Conservation (phyloP, 2,329 filamentous ascomycete genomes). For the Alternaria tenuissima region DNA sequence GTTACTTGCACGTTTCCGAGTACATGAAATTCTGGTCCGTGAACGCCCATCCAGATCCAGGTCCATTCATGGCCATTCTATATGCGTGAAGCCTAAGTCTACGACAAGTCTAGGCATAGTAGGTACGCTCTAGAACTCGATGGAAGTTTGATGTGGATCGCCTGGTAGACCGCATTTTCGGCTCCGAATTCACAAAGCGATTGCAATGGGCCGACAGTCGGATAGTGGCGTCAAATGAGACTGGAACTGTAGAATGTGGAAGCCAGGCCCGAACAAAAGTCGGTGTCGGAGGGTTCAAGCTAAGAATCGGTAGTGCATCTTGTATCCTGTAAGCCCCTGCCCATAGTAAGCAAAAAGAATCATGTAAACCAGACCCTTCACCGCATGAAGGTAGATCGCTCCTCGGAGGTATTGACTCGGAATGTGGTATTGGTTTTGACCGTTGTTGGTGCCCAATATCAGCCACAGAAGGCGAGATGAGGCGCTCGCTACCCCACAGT, state of each 20-base stretch:
- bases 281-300: neutral
- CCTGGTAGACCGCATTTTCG: neutral
- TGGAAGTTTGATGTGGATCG: neutral
- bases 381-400: neutral
- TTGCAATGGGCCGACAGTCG: neutral
- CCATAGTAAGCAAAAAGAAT: neutral
- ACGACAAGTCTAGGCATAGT: neutral
- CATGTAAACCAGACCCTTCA: neutral
- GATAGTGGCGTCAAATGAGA: neutral
- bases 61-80: neutral
- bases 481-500: neutral
- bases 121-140: neutral
- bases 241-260: neutral
- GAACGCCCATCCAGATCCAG: neutral
- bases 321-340: neutral
- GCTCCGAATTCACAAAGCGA: neutral
- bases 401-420: neutral
- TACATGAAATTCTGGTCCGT: neutral
- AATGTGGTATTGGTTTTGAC: neutral
- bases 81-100: neutral
- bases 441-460: neutral
- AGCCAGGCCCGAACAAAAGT: neutral
- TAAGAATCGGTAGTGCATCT: neutral
- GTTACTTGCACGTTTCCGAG: neutral
- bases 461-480: neutral